Evolutionary conservation across 768 basidiomycete species (phyloP), one percentile per base, ranked within the genome.

Genomic region (Lentinula sp.): DNA sequence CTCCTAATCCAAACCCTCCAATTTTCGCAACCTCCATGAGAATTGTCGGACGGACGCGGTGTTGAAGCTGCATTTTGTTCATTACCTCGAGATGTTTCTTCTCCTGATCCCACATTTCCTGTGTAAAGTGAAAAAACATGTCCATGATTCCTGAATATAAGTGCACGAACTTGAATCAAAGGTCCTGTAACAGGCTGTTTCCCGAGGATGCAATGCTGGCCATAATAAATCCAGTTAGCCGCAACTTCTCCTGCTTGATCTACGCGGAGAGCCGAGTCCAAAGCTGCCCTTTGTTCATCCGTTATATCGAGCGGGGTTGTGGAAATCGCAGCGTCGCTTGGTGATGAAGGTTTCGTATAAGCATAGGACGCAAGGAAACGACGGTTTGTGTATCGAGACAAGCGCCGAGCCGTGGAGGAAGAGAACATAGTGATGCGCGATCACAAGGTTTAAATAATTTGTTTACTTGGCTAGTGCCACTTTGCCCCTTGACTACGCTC

Each of bases 51-150:
- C 95, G 83, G 40, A 93, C 80, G 28, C 78, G 78, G 70, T 98
- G 93, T 71, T 98, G 95, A 2, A 81, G 65, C 65, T 91, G 91
- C 18, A 98, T 74, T 67, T 85, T 88, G 69, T 95, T 84, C 86
- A 96, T 92, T 35, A 94, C 91, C 0, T 75, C 69, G 11, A 98
- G 78, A 72, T 98, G 95, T 70, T 91, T 93, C 75, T 89, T 91
- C 73, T 98, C 95, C 70, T 93, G 93, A 37, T 93, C 85, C 94
- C 95, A 98, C 95, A 98, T 98, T 62, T 91, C 89, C 95, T 98
- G 57, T 2, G 58, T n/a, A 61, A 43, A 49, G 59, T 37, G 39
- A 18, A 32, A 55, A 9, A 55, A n/a, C 53, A 46, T 39, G 55
- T 56, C 16, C 51, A 39, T 43, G 21, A 59, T 42, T 56, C 13